Conservation (phyloP, 306 rosid species). For the Begonia masoniana region DNA sequence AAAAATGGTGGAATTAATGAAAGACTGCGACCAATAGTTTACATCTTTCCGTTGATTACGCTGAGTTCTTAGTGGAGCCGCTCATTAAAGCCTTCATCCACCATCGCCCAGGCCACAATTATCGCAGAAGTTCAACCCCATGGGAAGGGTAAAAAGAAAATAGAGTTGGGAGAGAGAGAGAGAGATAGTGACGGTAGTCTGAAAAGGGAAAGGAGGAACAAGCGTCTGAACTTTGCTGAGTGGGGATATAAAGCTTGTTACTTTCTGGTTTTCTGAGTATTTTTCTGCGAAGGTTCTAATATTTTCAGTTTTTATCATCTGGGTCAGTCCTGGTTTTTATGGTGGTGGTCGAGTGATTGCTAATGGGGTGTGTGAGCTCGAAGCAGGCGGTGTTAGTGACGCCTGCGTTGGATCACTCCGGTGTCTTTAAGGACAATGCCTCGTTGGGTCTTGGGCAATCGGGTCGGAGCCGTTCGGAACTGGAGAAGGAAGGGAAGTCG, state of each 20-base stretch:
- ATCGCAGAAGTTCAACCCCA: constrained; percentile 21
- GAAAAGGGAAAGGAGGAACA: constrained; percentile 1
- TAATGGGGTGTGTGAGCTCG: constrained; percentile 87
- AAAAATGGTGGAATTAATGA: background rate
- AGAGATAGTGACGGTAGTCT: background rate
- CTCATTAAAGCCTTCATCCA: constrained; percentile 16
- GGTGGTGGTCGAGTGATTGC: constrained; percentile 7
- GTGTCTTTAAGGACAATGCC: constrained; percentile 30
- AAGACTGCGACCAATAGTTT: background rate
- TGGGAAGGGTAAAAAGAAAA: constrained; percentile 1
- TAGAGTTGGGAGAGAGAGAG: constrained; percentile 4
- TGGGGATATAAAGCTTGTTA: constrained; percentile 12
- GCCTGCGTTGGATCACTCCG: constrained; percentile 74
- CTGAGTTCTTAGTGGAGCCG: constrained; percentile 7
- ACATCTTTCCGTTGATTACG: constrained; percentile 11
- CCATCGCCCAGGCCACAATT: constrained; percentile 45
- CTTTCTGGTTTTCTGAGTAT: background rate
- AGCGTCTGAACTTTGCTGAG: constrained; percentile 9
- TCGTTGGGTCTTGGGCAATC: constrained; percentile 25
- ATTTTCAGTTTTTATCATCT: constrained; percentile 5
- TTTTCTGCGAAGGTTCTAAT: constrained; percentile 1
- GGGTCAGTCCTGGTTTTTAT: constrained; percentile 11
- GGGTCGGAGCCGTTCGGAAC: constrained; percentile 24
- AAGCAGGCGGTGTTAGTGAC: constrained; percentile 90
- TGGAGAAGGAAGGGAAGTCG: constrained; percentile 9